Percentiles rank a stretch among this genome's conserved stretches.
Conservation (phyloP, 352 stramenopile genomes). For the Pythium phragmiticola region DNA sequence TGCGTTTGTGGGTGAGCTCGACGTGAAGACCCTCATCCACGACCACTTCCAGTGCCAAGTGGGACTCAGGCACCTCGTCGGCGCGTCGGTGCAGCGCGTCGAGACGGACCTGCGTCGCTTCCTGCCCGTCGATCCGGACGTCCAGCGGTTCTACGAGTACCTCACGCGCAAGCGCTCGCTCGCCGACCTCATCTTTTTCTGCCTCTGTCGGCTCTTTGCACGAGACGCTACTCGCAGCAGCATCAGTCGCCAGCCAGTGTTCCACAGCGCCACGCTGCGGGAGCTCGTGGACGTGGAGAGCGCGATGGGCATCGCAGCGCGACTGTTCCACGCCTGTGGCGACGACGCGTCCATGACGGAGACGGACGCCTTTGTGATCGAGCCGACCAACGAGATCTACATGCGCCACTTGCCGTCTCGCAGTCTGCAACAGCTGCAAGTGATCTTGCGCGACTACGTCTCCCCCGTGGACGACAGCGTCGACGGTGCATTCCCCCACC, state of each 20-base stretch:
- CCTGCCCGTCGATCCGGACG: conserved; percentile 43
- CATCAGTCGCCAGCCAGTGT: conserved; percentile 38
- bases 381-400: conserved; percentile 61
- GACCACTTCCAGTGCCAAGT: conserved; percentile 71
- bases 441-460: conserved; percentile 41
- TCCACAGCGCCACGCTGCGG: conserved; percentile 50
- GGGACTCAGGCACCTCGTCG: conserved; percentile 53
- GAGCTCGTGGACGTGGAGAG: conserved; percentile 51
- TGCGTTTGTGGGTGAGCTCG: conserved; percentile 32
- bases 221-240: neutral
- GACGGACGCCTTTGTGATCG: conserved; percentile 41
- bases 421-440: conserved; percentile 49
- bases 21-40: conserved; percentile 36
- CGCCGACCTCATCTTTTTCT: conserved; percentile 67
- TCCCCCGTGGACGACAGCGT: neutral
- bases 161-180: conserved; percentile 42
- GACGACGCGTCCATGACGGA: conserved; percentile 36
- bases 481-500: neutral
- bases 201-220: conserved; percentile 43
- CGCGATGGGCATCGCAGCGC: conserved; percentile 40
- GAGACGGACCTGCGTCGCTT: conserved; percentile 37
- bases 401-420: conserved; percentile 46
- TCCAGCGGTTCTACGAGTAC: conserved; percentile 61
- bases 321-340: conserved; percentile 50
- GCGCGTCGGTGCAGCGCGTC: conserved; percentile 40